These are phyloP conservation scores for Botrytis pseudocinerea DNA, from an alignment of 2,329 filamentous ascomycete genomes.

Conservation along the genomic window DNA sequence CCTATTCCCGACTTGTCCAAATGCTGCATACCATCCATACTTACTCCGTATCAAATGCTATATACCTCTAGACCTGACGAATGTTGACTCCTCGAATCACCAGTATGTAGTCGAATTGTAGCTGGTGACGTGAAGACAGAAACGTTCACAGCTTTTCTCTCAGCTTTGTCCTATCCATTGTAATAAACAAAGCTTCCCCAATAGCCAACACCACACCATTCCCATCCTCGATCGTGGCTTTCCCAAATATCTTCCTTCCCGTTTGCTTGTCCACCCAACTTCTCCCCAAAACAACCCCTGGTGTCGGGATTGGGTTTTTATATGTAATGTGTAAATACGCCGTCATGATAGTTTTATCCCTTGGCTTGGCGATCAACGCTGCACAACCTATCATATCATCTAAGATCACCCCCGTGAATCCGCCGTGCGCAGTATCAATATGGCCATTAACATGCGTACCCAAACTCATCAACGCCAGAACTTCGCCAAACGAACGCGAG, in stretches of 20 bases:
- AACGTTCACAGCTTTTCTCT: slow-evolving; percentile 27
- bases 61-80: background rate
- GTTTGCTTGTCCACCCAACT: slow-evolving; percentile 49
- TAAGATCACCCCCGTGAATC: slow-evolving; percentile 56
- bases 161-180: slow-evolving; percentile 25
- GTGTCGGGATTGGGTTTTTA: slow-evolving; percentile 52
- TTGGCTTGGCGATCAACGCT: slow-evolving; percentile 21
- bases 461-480: slow-evolving; percentile 40
- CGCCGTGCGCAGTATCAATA: slow-evolving; percentile 57
- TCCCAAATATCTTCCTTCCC: slow-evolving; percentile 55
- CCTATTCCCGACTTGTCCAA: background rate
- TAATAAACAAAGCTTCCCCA: slow-evolving; percentile 52
- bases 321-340: slow-evolving; percentile 58
- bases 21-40: background rate
- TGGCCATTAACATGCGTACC: slow-evolving; percentile 57
- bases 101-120: background rate
- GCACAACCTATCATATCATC: slow-evolving; percentile 53
- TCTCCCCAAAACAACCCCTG: slow-evolving; percentile 49
- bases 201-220: slow-evolving; percentile 50
- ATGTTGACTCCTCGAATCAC: background rate
- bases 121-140: background rate
- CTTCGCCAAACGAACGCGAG: slow-evolving; percentile 22
- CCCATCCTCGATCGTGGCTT: slow-evolving; percentile 51
- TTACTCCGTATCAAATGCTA: background rate
- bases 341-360: slow-evolving; percentile 42